Evolutionary conservation across 2,329 filamentous ascomycete species (phyloP), one percentile per base, ranked within the genome.

Genomic region (Tolypocladium tundrense): DNA sequence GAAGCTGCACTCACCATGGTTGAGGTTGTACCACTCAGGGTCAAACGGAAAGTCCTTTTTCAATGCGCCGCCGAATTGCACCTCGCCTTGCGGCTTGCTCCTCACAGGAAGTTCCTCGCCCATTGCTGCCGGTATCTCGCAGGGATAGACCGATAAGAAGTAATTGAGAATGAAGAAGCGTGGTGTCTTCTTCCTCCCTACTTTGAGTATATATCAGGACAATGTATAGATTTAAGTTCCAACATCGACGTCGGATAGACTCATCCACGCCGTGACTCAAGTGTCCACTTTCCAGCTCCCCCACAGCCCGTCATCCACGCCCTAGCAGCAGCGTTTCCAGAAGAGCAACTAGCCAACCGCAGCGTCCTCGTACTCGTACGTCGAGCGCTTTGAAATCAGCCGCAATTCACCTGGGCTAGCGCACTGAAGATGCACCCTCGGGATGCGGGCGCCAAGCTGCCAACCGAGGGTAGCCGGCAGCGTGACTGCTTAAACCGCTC

Each of bases 41-140:
- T 85, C 82, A 59, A 92, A 83, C n/a, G 84, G 72, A 68, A 93
- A 94, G 42, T 88, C 79, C 61, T 85, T 79, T 58, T 79, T 77
- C 65, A 88, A 62, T 0, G 60, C 57, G 42, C 67, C 68, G 27
- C 75, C 75, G 57, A 74, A 74, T 21, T 59, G 59, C 48, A 13
- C 35, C 8, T 14, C 42, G 14, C 19, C 48, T 19, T 39, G 53
- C 27, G 57, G 11, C 42, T 58, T 54, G 33, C 21, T 31, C 51
- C 54, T 56, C 48, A 54, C 8, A 1, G 57, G 42, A 31, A 59
- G 54, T 14, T 59, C 39, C 8, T 55, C 39, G 31, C 56, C 58
- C 58, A 60, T 60, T 50, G 54, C 39, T 33, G 43, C n/a, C 27
- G 9, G 19, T 21, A n/a, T 13, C 9, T 14, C 19, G 3, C 48